Base-by-base conservation (phyloP, 192 early-diverging fungal genomes). In the Coemansia sp. region DNA sequence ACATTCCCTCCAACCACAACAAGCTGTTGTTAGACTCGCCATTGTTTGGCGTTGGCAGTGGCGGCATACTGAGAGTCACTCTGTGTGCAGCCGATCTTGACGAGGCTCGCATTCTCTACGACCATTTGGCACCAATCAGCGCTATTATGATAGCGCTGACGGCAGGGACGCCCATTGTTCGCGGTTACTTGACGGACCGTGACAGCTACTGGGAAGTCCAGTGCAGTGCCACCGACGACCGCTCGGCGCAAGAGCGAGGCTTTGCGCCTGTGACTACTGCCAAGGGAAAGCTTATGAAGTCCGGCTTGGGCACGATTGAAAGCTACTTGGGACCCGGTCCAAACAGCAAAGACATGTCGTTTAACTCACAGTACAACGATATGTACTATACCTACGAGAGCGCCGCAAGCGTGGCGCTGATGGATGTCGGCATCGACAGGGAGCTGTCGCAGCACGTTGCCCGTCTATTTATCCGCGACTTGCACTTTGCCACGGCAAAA, bases 141-240 rank as follows among this genome's bases (percentile, higher is more conserved):
- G 93, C 97, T 13, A 91, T 99, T 64, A 93, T 99, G 93, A 71
- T 80, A 62, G 95, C 97, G 15, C 76, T 99, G 67, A 91, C 94
- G 0, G 97, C 95, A 0, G 92, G 92, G 37, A 88, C 95, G 15
- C 97, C 97, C 13, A 93, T 96, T 35, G 96, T 90, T 65, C 86
- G 92, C 18, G 97, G 97, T n/a, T 91, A 93, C 75, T 71, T 99
- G 68, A 88, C 92, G 7, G 94, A 96, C 76, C 92, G 96, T 0
- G 97, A 99, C 75, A 92, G 93, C 80, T 88, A 96, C 79, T 99
- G 97, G 97, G 93, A 98, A 71, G 94, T 97, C 27, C 98, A 96
- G 75, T 88, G 94, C 61, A 87, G 86, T 34, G 86, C 87, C 41
- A 95, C 97, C 5, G 97, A 99, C 71, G 95, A 98, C 76, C 87